phyloP scores from a whole-genome alignment of 164 flowering plant species.

The Stephania yunnanensis region DNA sequence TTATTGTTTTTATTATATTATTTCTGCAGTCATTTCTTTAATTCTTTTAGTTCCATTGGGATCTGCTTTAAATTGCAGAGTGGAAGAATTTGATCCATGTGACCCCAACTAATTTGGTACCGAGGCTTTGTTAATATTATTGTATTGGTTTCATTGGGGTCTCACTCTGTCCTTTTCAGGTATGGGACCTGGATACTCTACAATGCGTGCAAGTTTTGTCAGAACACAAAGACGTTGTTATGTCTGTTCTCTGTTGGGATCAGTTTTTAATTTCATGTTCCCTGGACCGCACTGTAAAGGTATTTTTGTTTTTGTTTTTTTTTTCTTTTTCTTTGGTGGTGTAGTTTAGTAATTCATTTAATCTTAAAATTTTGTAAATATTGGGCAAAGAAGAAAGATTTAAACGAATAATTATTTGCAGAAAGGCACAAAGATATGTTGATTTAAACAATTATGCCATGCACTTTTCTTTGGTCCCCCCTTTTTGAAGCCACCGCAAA shows the following conservation, averaged over 20 bases:
- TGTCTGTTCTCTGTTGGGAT: conserved; percentile 95
- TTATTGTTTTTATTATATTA: background rate
- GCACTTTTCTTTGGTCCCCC: background rate
- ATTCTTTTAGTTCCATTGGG: background rate
- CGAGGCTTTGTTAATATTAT: background rate
- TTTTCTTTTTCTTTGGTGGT: background rate
- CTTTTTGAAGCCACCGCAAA: background rate
- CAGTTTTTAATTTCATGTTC: conserved; percentile 86
- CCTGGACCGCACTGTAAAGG: conserved; percentile 86
- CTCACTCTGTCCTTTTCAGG: conserved; percentile 28
- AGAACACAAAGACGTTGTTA: conserved; percentile 77
- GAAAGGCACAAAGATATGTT: background rate
- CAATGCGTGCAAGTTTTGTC: conserved; percentile 76
- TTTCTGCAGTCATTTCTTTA: background rate
- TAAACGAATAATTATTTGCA: background rate
- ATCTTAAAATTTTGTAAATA: background rate
- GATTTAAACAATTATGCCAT: background rate
- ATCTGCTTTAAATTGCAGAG: background rate
- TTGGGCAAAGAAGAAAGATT: background rate
- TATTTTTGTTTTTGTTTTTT: conserved; percentile 15
- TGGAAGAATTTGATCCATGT: too few species aligned
- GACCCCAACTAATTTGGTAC: too few species aligned
- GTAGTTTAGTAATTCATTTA: too few species aligned
- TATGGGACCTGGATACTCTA: conserved; percentile 76
- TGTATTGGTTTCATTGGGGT: background rate